A percentile compares a stretch with the other conserved stretches of the same genome.
Conservation (phyloP, 345 rosid genomes). For the Eutrema yunnanense region DNA sequence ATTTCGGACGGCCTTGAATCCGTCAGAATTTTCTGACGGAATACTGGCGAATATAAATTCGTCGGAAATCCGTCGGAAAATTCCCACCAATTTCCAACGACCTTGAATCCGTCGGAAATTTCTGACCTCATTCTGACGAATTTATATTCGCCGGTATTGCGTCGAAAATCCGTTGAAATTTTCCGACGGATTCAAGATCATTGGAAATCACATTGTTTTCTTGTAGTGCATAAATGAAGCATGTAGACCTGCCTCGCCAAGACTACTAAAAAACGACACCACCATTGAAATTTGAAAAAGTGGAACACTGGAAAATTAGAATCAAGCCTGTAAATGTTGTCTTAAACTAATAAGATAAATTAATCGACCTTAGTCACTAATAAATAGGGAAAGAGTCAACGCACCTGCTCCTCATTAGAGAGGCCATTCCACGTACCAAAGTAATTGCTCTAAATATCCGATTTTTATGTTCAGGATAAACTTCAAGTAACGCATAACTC, state of each 20-base stretch:
- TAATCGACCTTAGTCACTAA: background rate
- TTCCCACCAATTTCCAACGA: no score
- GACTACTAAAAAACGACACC: slow-evolving; percentile 66
- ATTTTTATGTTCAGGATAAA: slow-evolving; percentile 14
- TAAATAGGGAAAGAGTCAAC: background rate
- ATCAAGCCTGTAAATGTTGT: background rate
- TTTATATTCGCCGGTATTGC: no score
- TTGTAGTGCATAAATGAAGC: slow-evolving; percentile 30
- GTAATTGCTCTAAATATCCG: slow-evolving; percentile 39
- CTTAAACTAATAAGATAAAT: background rate
- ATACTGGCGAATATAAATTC: no score
- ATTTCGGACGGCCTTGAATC: no score
- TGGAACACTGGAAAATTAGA: slow-evolving; percentile 44
- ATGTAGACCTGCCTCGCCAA: slow-evolving; percentile 69
- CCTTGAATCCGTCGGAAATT: no score
- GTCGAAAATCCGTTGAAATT: no score
- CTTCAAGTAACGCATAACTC: slow-evolving; percentile 15
- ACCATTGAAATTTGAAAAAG: slow-evolving; percentile 59
- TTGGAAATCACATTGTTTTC: no score
- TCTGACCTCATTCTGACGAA: no score
- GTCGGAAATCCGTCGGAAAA: no score
- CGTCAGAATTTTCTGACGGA: no score
- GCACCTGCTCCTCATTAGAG: slow-evolving; percentile 64
- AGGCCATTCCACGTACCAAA: slow-evolving; percentile 46
- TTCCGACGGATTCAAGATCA: no score